Conservation (phyloP, 2,329 filamentous ascomycete genomes). For the Aspergillus brunneoviolaceus region DNA sequence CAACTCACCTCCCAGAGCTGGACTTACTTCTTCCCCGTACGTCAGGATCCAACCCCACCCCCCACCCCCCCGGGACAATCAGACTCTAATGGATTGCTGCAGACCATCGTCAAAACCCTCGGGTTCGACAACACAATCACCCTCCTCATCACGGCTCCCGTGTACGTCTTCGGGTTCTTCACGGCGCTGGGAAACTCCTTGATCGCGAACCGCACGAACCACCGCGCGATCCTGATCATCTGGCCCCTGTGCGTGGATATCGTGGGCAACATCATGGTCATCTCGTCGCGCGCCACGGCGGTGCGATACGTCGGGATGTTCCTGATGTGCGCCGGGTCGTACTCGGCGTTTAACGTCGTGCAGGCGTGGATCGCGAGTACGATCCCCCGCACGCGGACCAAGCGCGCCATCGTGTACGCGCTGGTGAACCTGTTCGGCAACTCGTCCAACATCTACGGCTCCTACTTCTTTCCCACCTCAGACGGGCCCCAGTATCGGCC, state of each 20-base stretch:
- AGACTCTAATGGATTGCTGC: too few relatives aligned
- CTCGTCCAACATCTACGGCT: slow-evolving; percentile 23
- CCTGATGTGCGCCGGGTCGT: slow-evolving; percentile 22
- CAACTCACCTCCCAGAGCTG: slow-evolving; percentile 19
- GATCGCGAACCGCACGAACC: slow-evolving; percentile 18
- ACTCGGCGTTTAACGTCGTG: slow-evolving; percentile 23
- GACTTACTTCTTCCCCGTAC: slow-evolving; percentile 18
- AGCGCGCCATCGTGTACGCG: slow-evolving; percentile 22
- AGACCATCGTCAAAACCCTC: slow-evolving; percentile 21
- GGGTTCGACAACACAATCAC: slow-evolving; percentile 20
- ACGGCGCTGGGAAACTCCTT: slow-evolving; percentile 37
- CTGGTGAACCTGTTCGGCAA: slow-evolving; percentile 23
- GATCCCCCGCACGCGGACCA: slow-evolving; percentile 22
- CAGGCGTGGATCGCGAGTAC: slow-evolving; percentile 25
- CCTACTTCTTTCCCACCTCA: slow-evolving; percentile 21
- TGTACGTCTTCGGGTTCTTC: slow-evolving; percentile 30
- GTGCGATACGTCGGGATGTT: slow-evolving; percentile 22
- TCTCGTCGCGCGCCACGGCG: slow-evolving; percentile 14
- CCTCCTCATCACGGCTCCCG: slow-evolving; percentile 21
- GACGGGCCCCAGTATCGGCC: slow-evolving; percentile 18
- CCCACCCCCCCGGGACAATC: too few relatives aligned
- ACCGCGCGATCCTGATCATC: slow-evolving; percentile 16
- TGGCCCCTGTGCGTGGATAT: slow-evolving; percentile 22
- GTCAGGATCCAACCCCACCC: neutral
- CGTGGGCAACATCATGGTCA: slow-evolving; percentile 21